phyloP scores from a whole-genome alignment of 176 grass and related monocot species.

The Stipa capillata region DNA sequence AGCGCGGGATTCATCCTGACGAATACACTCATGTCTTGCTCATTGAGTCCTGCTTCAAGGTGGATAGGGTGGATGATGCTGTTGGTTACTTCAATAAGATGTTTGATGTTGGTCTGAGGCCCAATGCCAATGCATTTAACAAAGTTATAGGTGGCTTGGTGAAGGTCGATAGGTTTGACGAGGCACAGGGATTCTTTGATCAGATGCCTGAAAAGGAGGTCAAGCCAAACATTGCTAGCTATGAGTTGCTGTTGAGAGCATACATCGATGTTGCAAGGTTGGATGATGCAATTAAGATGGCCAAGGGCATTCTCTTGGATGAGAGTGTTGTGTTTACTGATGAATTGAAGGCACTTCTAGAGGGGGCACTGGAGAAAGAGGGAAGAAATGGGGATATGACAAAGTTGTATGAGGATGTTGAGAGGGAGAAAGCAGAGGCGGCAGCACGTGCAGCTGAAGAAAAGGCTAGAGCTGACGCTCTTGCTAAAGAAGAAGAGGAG shows the following conservation, averaged over 20 bases:
- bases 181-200: constrained; percentile 61
- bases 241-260: constrained; percentile 67
- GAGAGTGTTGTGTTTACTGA: constrained; percentile 49
- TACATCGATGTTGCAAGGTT: constrained; percentile 41
- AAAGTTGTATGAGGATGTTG: constrained; percentile 71
- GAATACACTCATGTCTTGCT: constrained; percentile 67
- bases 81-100: constrained; percentile 70
- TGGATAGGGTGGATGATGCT: constrained; percentile 55
- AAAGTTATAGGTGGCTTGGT: constrained; percentile 62
- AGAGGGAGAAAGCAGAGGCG: constrained; percentile 60
- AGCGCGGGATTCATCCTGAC: constrained; percentile 51
- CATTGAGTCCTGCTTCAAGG: constrained; percentile 60
- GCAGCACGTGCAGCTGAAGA: constrained; percentile 64
- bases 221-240: constrained; percentile 70
- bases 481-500: constrained; percentile 80
- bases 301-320: constrained; percentile 61
- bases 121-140: constrained; percentile 67
- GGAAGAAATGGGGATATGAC: constrained; percentile 54
- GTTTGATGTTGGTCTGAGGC: constrained; percentile 54
- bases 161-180: constrained; percentile 44
- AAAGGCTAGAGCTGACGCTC: constrained; percentile 65
- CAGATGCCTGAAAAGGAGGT: constrained; percentile 65
- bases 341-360: constrained; percentile 59
- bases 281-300: constrained; percentile 59
- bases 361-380: constrained; percentile 51